Percentiles rank a stretch among this genome's conserved stretches.
Evolutionary conservation across 768 basidiomycete species (phyloP).

Genomic region (Tulasnella sp.): DNA sequence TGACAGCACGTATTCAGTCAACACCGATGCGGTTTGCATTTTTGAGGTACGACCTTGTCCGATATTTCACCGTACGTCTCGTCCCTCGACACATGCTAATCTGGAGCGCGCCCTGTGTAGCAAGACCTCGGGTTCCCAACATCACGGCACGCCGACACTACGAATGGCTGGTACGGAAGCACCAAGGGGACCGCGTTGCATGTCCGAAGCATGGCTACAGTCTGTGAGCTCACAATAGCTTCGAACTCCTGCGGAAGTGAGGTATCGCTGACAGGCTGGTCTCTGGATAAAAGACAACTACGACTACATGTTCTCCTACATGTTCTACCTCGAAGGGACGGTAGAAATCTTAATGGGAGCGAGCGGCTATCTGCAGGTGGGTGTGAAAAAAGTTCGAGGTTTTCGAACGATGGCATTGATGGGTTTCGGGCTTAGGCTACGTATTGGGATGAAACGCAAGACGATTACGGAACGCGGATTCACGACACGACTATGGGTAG

Average conservation of each 20-base stretch:
- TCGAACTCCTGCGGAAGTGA: no score
- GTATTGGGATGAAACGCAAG: conserved; percentile 5
- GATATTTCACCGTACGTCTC: not conserved
- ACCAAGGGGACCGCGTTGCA: conserved; percentile 12
- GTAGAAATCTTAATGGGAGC: not conserved
- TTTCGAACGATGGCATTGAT: no score
- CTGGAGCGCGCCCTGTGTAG: not conserved
- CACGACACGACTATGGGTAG: conserved; percentile 9
- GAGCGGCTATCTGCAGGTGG: not conserved
- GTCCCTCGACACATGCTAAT: not conserved
- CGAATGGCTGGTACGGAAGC: conserved; percentile 5
- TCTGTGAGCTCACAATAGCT: not conserved
- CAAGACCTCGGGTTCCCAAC: conserved; percentile 18
- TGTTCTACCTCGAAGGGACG: not conserved
- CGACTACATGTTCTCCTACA: conserved; percentile 11
- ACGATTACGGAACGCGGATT: conserved; percentile 1
- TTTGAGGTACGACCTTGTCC: not conserved
- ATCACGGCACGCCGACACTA: conserved; percentile 5
- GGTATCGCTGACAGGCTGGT: no score
- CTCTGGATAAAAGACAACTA: not conserved
- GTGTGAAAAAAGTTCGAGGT: no score
- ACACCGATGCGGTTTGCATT: conserved; percentile 11
- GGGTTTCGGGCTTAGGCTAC: not conserved
- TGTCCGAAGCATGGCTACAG: conserved; percentile 2
- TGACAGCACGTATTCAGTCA: not conserved